Evolutionary conservation across 1,284 basidiomycete genomes (phyloP).

Genomic region (Retiboletus fuscus): DNA sequence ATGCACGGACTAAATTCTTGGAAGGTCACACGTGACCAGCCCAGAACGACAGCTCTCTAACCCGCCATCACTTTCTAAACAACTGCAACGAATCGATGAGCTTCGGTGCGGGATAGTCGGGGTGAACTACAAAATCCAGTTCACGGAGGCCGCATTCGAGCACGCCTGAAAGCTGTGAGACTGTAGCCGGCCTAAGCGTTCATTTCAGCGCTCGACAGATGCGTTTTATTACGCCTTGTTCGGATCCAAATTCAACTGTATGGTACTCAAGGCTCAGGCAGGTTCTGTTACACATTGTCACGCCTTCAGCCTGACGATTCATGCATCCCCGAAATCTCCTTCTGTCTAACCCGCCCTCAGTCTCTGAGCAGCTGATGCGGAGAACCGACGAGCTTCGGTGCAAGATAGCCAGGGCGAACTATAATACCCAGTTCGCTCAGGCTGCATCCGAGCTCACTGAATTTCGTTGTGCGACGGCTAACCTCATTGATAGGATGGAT

Average conservation of each 20-base stretch:
- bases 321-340: constrained; percentile 1
- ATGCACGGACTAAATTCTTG: too few species aligned
- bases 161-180: too few species aligned
- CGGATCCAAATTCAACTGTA: too few species aligned
- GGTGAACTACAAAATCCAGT: too few species aligned
- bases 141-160: too few species aligned
- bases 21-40: too few species aligned
- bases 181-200: too few species aligned
- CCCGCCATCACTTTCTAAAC: neutral
- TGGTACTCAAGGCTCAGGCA: too few species aligned
- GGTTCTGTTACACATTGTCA: neutral
- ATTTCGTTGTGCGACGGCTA: neutral
- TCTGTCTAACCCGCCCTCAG: neutral
- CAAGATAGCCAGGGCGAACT: constrained; percentile 20
- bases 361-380: neutral
- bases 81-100: neutral
- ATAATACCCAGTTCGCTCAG: constrained; percentile 5
- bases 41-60: constrained; percentile 15
- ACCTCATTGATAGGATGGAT: neutral
- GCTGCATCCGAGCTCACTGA: constrained; percentile 14
- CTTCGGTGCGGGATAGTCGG: neutral
- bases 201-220: too few species aligned
- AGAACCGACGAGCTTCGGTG: too few species aligned
- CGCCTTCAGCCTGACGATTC: neutral
- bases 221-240: too few species aligned